Conservation (phyloP, 768 basidiomycete species). For the Mycena metata region DNA sequence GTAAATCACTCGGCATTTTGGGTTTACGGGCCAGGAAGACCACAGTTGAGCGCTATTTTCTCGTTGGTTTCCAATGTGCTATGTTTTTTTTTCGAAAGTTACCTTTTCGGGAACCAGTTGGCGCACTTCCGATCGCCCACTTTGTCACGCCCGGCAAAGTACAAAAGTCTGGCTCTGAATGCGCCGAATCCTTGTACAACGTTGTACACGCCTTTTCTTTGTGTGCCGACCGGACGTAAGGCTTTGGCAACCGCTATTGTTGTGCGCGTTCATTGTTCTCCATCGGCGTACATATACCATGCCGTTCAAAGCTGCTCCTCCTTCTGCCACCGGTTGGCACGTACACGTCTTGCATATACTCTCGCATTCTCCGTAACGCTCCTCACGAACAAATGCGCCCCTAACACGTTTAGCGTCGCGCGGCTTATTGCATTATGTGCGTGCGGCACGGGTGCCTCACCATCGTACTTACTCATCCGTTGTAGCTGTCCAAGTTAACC, state of each 20-base stretch:
- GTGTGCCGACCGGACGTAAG: conserved; percentile 7
- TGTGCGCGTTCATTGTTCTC: conserved; percentile 22
- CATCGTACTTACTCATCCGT: neutral
- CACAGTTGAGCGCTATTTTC: too few species aligned
- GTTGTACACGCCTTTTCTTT: neutral
- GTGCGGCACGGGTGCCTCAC: neutral
- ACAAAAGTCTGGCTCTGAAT: too few species aligned
- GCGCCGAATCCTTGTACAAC: too few species aligned
- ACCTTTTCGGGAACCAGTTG: neutral
- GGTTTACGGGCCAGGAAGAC: neutral
- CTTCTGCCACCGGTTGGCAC: conserved; percentile 34
- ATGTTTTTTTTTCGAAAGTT: neutral
- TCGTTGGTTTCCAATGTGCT: too few species aligned
- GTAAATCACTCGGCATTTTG: conserved; percentile 1
- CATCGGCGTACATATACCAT: neutral
- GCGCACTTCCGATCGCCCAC: too few species aligned
- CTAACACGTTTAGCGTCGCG: conserved; percentile 20
- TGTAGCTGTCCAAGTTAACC: conserved; percentile 27
- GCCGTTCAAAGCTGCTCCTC: conserved; percentile 7
- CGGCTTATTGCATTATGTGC: conserved; percentile 33
- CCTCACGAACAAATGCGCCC: conserved; percentile 29
- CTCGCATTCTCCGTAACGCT: neutral
- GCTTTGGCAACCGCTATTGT: conserved; percentile 12
- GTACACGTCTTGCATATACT: neutral
- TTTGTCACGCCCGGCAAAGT: too few species aligned